These are phyloP conservation scores for Blastobotrys raffinosifermentans DNA, from an alignment of 1,139 yeast species.

Conservation along the genomic window DNA sequence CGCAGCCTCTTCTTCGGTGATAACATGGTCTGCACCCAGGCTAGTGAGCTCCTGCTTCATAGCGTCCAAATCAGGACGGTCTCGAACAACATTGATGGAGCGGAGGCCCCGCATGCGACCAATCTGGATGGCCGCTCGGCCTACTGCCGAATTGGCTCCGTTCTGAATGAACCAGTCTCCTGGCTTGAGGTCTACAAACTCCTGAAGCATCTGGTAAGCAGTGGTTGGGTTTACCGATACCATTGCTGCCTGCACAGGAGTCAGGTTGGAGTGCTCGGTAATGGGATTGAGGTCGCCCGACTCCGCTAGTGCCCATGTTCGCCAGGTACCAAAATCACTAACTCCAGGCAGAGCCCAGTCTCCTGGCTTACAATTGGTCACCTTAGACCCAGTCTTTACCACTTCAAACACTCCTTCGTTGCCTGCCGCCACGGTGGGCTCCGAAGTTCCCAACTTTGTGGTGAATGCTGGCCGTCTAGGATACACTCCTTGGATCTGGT, in stretches of 20 bases:
- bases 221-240: slow-evolving; percentile 88
- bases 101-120: slow-evolving; percentile 73
- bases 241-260: slow-evolving; percentile 67
- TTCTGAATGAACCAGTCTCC: slow-evolving; percentile 96
- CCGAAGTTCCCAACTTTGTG: slow-evolving; percentile 46
- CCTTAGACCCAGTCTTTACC: slow-evolving; percentile 55
- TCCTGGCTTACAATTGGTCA: slow-evolving; percentile 48
- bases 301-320: slow-evolving; percentile 57
- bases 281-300: slow-evolving; percentile 39
- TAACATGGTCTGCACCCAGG: slow-evolving; percentile 82
- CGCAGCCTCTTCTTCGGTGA: slow-evolving; percentile 78
- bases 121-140: slow-evolving; percentile 87
- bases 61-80: slow-evolving; percentile 66
- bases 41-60: slow-evolving; percentile 51
- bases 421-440: slow-evolving; percentile 76
- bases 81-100: slow-evolving; percentile 82
- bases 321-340: slow-evolving; percentile 92
- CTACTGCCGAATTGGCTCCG: slow-evolving; percentile 95
- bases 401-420: slow-evolving; percentile 93
- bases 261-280: slow-evolving; percentile 38
- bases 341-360: slow-evolving; percentile 90
- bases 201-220: slow-evolving; percentile 82
- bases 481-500: slow-evolving; percentile 89
- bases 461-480: slow-evolving; percentile 73
- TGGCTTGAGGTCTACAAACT: slow-evolving; percentile 52